These are phyloP conservation scores for Trichoderma koningiopsis DNA, from an alignment of 2,329 filamentous ascomycete genomes.

Conservation along the genomic window DNA sequence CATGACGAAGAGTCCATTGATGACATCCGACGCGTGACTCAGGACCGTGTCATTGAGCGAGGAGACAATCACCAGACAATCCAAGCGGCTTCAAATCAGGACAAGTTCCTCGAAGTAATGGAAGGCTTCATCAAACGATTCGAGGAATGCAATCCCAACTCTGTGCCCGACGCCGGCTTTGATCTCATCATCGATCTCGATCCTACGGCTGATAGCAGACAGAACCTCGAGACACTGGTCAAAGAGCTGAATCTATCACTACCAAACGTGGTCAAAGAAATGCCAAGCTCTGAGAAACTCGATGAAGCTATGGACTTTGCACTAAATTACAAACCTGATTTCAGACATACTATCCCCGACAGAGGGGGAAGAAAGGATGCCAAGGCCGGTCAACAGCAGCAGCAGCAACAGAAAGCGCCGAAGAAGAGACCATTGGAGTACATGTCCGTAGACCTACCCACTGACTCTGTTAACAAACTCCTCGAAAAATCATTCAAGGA, in stretches of 20 bases:
- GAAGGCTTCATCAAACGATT: slow-evolving; percentile 88
- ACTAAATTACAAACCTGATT: slow-evolving; percentile 73
- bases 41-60: slow-evolving; percentile 75
- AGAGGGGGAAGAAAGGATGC: slow-evolving; percentile 44
- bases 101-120: slow-evolving; percentile 88
- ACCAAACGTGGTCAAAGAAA: slow-evolving; percentile 70
- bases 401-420: slow-evolving; percentile 39
- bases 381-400: slow-evolving; percentile 23
- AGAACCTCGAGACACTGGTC: slow-evolving; percentile 82
- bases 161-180: slow-evolving; percentile 77
- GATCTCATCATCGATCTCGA: slow-evolving; percentile 85
- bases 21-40: slow-evolving; percentile 73
- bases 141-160: slow-evolving; percentile 69
- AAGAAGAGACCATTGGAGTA: slow-evolving; percentile 59
- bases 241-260: slow-evolving; percentile 72
- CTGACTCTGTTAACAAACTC: slow-evolving; percentile 49
- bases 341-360: slow-evolving; percentile 74
- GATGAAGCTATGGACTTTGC: slow-evolving; percentile 78
- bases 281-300: slow-evolving; percentile 73
- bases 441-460: slow-evolving; percentile 54
- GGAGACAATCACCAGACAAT: slow-evolving; percentile 99
- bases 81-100: slow-evolving; percentile 72
- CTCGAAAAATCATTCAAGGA: slow-evolving; percentile 72
- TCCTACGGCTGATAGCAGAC: slow-evolving; percentile 72
- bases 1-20: slow-evolving; percentile 78